Evolutionary conservation across 345 rosid species (phyloP), one percentile per base, ranked within the genome.

Genomic region (Microthlaspi erraticum): DNA sequence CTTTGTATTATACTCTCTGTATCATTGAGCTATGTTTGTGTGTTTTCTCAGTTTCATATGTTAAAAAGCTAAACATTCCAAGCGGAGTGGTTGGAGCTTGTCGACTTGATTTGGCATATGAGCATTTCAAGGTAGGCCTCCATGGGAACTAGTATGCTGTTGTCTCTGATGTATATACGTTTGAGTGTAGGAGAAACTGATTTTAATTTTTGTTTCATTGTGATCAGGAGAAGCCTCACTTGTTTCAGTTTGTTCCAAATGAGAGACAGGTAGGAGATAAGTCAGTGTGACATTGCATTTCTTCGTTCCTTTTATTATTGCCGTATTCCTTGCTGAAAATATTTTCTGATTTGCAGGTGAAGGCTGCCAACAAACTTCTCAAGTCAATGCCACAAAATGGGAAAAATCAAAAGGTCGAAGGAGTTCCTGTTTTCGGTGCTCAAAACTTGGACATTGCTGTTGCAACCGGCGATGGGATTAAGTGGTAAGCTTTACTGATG

Each of bases 81-180:
- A 94, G 89, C 23, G 98, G 98, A 5, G 91, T 91, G 52, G 99
- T 91, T 66, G 99, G 97, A 42, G 89, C 99, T 75, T 94, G 97
- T 81, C 92, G 90, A 10, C 95, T 94, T 79, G 99, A 91, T 83
- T 82, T 89, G 78, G 97, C 99, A n/a, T 94, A 89, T 69, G 96
- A 91, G 61, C 95, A 89, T 83, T 94, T 94, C 82, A 94, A 94
- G 99, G 99, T 91, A 85, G 26, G 60, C 52, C 16, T 75, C 39
- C 29, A 68, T 49, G 39, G 54, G 64, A 26, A 29, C 65, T 55
- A 18, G 26, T 45, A 19, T 32, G 60, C 3, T 62, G 60, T 5
- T 62, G 20, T 26, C 38, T 16, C 10, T 37, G 18, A 38, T 48
- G 18, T 38, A 12, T 8, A 26, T 37, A n/a, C 19, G 14, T 37